These are phyloP conservation scores for Trapa bicornis DNA, from an alignment of 345 rosid genomes.

Conservation along the genomic window DNA sequence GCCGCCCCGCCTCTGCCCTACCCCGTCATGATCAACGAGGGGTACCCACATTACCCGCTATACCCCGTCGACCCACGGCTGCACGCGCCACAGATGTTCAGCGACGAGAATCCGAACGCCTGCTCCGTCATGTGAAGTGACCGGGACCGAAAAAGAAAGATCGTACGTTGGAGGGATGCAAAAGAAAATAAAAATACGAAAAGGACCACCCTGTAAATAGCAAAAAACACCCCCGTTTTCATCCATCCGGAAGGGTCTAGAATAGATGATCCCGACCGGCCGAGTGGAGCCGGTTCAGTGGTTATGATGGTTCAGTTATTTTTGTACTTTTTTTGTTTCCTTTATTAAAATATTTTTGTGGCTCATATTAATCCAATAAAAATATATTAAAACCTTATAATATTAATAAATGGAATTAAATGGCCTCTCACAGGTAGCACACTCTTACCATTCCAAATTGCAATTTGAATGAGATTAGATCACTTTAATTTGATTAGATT, in stretches of 20 bases:
- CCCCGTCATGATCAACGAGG: not conserved
- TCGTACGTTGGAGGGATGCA: not conserved
- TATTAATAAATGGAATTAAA: too few species aligned
- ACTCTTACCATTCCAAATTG: too few species aligned
- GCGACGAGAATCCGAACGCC: conserved; percentile 15
- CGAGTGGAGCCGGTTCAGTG: not conserved
- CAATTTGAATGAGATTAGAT: too few species aligned
- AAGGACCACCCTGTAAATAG: not conserved
- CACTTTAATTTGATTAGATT: too few species aligned
- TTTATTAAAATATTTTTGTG: not conserved
- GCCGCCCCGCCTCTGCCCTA: not conserved
- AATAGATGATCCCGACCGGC: not conserved
- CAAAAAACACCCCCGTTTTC: not conserved
- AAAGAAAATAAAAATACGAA: not conserved
- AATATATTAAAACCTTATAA: too few species aligned
- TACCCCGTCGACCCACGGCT: conserved; percentile 11
- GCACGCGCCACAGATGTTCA: conserved; percentile 12
- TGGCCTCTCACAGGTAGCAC: too few species aligned
- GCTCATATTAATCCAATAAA: too few species aligned
- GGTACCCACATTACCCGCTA: conserved; percentile 1
- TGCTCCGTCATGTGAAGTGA: conserved; percentile 10
- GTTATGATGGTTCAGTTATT: not conserved
- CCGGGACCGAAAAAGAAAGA: not conserved
- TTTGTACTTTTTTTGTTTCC: not conserved
- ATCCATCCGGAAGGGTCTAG: not conserved